These are phyloP conservation scores for Isochrysis galbana DNA, from an alignment of 78 protist genomes.

Conservation along the genomic window DNA sequence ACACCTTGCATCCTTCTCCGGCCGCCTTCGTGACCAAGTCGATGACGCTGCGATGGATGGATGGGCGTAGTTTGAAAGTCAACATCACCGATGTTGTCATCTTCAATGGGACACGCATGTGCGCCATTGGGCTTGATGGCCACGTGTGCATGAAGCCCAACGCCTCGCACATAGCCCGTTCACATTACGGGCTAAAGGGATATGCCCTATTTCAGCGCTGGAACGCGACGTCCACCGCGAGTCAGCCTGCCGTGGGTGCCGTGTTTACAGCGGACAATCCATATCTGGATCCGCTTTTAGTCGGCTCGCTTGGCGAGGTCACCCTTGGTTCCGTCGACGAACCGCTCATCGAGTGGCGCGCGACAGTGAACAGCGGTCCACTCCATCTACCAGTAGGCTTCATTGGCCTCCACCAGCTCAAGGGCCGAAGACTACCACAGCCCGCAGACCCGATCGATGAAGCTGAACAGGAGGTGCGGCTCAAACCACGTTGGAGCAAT, in stretches of 20 bases:
- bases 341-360: background rate
- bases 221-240: background rate
- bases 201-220: background rate
- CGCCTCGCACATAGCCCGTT: too few relatives aligned
- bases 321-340: background rate
- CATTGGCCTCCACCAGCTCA: background rate
- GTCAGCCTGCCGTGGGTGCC: background rate
- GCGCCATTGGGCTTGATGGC: too few relatives aligned
- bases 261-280: background rate
- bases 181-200: background rate
- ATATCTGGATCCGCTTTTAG: background rate
- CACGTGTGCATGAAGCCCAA: too few relatives aligned
- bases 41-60: too few relatives aligned
- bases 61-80: too few relatives aligned
- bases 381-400: too few relatives aligned
- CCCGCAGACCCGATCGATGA: background rate
- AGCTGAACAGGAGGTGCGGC: too few relatives aligned
- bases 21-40: too few relatives aligned
- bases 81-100: too few relatives aligned
- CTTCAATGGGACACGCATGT: too few relatives aligned
- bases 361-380: background rate
- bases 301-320: background rate
- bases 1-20: too few relatives aligned
- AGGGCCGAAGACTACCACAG: background rate
- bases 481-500: too few relatives aligned